Percentiles rank a stretch among this genome's conserved stretches.
Evolutionary conservation across 352 stramenopile genomes (phyloP).

Genomic region (Phytophthora constricta): DNA sequence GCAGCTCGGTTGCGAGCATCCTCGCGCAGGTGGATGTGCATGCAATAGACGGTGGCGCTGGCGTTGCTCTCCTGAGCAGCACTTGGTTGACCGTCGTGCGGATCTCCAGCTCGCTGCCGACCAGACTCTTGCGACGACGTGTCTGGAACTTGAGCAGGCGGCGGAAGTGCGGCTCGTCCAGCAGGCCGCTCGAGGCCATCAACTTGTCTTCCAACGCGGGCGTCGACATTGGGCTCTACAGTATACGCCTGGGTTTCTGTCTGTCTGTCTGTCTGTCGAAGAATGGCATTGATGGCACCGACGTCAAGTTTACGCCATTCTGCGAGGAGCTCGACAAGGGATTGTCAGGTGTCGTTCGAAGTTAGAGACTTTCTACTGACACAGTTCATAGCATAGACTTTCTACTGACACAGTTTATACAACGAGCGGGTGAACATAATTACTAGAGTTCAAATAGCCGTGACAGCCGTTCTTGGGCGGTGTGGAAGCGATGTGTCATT

Average conservation of each 20-base stretch:
- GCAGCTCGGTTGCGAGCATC: conserved; percentile 15
- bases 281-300: neutral
- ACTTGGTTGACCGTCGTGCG: conserved; percentile 34
- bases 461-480: too few relatives aligned
- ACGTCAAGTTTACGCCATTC: too few relatives aligned
- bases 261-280: too few relatives aligned
- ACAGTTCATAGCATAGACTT: too few relatives aligned
- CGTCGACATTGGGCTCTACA: conserved; percentile 10
- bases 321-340: neutral
- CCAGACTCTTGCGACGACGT: conserved; percentile 46
- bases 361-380: too few relatives aligned
- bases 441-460: too few relatives aligned
- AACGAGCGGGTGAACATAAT: too few relatives aligned
- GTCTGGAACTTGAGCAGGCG: conserved; percentile 72
- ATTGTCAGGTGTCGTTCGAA: too few relatives aligned
- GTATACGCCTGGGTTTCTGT: too few relatives aligned
- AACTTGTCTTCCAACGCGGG: conserved; percentile 32
- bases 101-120: conserved; percentile 57
- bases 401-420: too few relatives aligned
- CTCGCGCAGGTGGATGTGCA: conserved; percentile 48
- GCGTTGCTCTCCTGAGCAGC: conserved; percentile 14
- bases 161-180: conserved; percentile 48
- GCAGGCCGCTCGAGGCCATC: conserved; percentile 34
- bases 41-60: conserved; percentile 61
- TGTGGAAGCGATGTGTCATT: too few relatives aligned